Base-by-base conservation (phyloP, 352 stramenopile genomes). In the Globisporangium cystogenes region DNA sequence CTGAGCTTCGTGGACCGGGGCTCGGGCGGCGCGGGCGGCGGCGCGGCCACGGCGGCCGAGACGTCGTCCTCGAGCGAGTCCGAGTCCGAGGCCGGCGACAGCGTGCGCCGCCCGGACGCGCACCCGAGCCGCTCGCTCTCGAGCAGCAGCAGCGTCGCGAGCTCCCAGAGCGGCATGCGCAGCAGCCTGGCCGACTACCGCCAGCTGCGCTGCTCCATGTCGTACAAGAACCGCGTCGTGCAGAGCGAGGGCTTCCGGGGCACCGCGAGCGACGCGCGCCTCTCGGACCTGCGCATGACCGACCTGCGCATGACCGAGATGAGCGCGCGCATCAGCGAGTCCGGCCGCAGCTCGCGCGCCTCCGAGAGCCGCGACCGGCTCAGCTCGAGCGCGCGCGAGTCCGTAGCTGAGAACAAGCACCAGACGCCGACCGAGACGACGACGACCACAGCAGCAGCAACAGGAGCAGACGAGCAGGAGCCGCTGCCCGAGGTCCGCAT, bases 121-220 rank as follows among this genome's bases (percentile, higher is more conserved):
- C 8, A 20, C 23, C 44, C 52, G 35, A 55, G 33, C n/a, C 58
- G 52, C 35, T 51, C 43, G 16, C 24, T 48, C 39, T 54, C 41
- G 41, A 59, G 55, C 49, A 44, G 27, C 53, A 61, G 45, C 44
- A 65, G 53, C 46, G 53, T 44, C 36, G 14, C 52, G 27, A 57
- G 52, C 24, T 51, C 57, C 15, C 53, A 61, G 46, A 48, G 52
- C 36, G 40, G 40, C 40, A 59, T 60, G 54, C 42, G 42, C 48
- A 65, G 49, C 51, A 65, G 51, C 43, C 69, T 93, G 39, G 80
- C 76, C 0, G 75, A 85, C 45, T 93, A 87, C 60, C 69, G 75
- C 4, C 79, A 93, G 64, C 68, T 93, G 26, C 76, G 74, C 48
- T 90, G 76, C 64, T 92, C 81, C 45, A 93, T 93, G 83, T 84